These are phyloP conservation scores for Fraxinus quadrangulata DNA, from an alignment of 257 asterid genomes.

Conservation along the genomic window DNA sequence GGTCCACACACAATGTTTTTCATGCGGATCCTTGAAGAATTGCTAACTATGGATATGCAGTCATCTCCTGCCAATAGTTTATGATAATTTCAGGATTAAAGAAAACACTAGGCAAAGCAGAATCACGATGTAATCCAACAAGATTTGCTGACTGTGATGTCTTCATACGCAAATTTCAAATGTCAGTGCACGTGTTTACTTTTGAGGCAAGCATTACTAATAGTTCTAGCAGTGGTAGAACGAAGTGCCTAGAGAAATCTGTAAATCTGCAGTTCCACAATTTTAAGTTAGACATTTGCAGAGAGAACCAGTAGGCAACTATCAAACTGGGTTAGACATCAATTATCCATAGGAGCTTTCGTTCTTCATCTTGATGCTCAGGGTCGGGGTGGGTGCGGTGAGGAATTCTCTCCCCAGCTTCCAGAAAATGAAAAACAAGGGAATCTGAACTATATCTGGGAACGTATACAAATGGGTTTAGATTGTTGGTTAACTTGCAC, in stretches of 20 bases:
- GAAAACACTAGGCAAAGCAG: background rate
- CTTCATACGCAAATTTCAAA: background rate
- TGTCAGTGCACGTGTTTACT: background rate
- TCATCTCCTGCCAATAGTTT: slow-evolving; percentile 68
- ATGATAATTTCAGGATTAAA: background rate
- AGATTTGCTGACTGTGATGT: background rate
- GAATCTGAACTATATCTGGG: background rate
- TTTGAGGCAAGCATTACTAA: background rate
- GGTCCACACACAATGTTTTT: slow-evolving; percentile 55
- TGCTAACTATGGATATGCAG: slow-evolving; percentile 84
- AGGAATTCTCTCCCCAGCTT: background rate
- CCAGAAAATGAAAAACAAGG: background rate
- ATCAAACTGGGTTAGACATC: background rate
- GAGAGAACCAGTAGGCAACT: background rate
- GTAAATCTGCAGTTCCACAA: background rate
- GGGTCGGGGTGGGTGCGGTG: too few species aligned
- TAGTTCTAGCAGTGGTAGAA: background rate
- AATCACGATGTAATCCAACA: background rate
- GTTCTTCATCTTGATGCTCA: background rate
- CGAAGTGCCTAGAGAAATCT: background rate
- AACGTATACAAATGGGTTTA: too few species aligned
- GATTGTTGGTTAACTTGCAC: background rate
- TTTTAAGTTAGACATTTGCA: background rate
- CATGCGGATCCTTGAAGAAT: slow-evolving; percentile 60
- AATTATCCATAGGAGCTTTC: background rate